phyloP scores from a whole-genome alignment of 306 rosid species.

The Glycine tomentella region DNA sequence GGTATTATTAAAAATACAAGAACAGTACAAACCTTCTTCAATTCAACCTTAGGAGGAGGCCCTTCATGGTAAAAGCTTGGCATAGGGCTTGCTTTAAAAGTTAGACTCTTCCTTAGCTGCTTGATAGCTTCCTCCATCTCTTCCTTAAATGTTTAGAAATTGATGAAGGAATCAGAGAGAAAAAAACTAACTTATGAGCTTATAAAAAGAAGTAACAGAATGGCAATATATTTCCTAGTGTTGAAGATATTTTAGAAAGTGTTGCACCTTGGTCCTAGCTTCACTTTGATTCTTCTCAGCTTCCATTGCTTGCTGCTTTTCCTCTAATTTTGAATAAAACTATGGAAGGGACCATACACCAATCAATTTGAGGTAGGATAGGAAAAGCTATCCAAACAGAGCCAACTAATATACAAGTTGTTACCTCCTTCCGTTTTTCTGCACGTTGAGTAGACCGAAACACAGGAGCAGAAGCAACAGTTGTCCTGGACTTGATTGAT shows the following conservation, averaged over 20 bases:
- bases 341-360: slow-evolving; percentile 41
- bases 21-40: slow-evolving; percentile 77
- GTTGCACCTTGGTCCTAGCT: slow-evolving; percentile 85
- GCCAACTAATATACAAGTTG: slow-evolving; percentile 31
- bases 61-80: slow-evolving; percentile 98
- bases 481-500: slow-evolving; percentile 51
- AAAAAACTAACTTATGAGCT: slow-evolving; percentile 13
- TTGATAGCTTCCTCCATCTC: slow-evolving; percentile 84
- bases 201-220: slow-evolving; percentile 10
- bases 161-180: slow-evolving; percentile 38
- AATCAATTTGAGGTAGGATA: slow-evolving; percentile 26
- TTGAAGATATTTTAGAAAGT: slow-evolving; percentile 40
- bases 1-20: slow-evolving; percentile 30
- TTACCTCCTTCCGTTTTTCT: slow-evolving; percentile 93
- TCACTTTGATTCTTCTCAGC: slow-evolving; percentile 90
- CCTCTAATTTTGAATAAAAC: slow-evolving; percentile 90
- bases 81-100: slow-evolving; percentile 95
- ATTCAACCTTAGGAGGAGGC: slow-evolving; percentile 93
- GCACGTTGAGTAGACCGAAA: slow-evolving; percentile 87
- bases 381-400: slow-evolving; percentile 36
- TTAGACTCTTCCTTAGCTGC: slow-evolving; percentile 91
- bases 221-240: slow-evolving; percentile 28
- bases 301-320: slow-evolving; percentile 86
- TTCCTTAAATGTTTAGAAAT: slow-evolving; percentile 70
- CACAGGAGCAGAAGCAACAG: slow-evolving; percentile 78